Evolutionary conservation across 208 protist genomes (phyloP).

Genomic region (Porcisia deanei): DNA sequence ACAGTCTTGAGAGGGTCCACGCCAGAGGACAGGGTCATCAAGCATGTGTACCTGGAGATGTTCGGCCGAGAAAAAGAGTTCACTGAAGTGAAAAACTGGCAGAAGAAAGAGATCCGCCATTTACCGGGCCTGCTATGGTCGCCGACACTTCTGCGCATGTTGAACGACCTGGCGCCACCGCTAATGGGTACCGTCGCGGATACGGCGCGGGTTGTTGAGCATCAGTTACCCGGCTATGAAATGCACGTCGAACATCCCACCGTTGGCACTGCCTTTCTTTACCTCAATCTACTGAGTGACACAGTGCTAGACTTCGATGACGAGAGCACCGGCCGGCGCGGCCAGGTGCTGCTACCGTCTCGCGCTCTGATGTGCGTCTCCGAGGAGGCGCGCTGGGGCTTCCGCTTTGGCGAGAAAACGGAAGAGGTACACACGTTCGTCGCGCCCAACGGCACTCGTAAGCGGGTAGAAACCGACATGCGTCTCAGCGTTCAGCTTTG

Average conservation of each 20-base stretch:
- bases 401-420: slow-evolving; percentile 72
- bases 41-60: slow-evolving; percentile 86
- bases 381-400: slow-evolving; percentile 86
- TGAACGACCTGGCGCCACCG: slow-evolving; percentile 36
- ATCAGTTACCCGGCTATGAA: slow-evolving; percentile 83
- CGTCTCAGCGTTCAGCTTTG: slow-evolving; percentile 86
- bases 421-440: slow-evolving; percentile 60
- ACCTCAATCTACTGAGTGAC: slow-evolving; percentile 78
- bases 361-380: slow-evolving; percentile 71
- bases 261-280: slow-evolving; percentile 75
- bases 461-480: slow-evolving; percentile 63
- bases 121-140: slow-evolving; percentile 82
- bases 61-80: slow-evolving; percentile 71
- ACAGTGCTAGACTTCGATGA: slow-evolving; percentile 86
- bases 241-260: slow-evolving; percentile 88
- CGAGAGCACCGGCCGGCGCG: slow-evolving; percentile 70
- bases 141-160: slow-evolving; percentile 56
- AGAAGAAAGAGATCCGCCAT: slow-evolving; percentile 61
- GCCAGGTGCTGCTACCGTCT: slow-evolving; percentile 68
- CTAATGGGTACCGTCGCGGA: slow-evolving; percentile 58
- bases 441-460: slow-evolving; percentile 23
- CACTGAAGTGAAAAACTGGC: slow-evolving; percentile 77
- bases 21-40: slow-evolving; percentile 56
- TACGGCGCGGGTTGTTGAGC: slow-evolving; percentile 86
- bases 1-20: slow-evolving; percentile 50